A percentile compares a stretch with the other conserved stretches of the same genome.
These are phyloP conservation scores for Ricinus communis DNA, from an alignment of 345 rosid species.

Conservation along the genomic window DNA sequence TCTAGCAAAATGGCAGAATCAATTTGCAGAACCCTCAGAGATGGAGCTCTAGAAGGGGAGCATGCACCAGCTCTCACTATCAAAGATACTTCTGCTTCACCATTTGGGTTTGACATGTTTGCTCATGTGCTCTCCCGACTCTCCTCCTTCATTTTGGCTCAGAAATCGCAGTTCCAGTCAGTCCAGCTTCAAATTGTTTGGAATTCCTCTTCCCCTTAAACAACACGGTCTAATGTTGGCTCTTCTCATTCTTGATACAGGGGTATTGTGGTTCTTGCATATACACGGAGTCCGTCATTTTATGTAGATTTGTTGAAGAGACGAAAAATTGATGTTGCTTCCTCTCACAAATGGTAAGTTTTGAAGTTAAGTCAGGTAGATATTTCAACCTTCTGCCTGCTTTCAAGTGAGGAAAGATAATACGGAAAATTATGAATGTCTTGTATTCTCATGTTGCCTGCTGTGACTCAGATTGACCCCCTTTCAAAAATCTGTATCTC, in stretches of 20 bases:
- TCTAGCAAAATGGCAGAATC: constrained; percentile 59
- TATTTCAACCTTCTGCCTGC: neutral
- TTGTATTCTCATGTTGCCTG: neutral
- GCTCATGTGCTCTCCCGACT: constrained; percentile 58
- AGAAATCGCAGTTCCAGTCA: constrained; percentile 75
- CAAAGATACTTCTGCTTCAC: constrained; percentile 61
- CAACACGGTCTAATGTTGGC: neutral
- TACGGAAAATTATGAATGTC: neutral
- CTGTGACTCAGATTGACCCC: too few species aligned
- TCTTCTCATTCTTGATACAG: constrained; percentile 30
- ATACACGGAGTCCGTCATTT: constrained; percentile 65
- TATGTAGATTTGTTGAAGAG: constrained; percentile 53
- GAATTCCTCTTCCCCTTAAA: neutral
- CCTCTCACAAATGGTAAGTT: constrained; percentile 57
- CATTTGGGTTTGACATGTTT: constrained; percentile 68
- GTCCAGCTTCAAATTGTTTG: constrained; percentile 4
- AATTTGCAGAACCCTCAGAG: constrained; percentile 70
- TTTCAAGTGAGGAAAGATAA: neutral
- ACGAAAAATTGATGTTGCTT: constrained; percentile 44
- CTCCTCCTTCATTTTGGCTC: constrained; percentile 57
- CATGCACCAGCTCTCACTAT: constrained; percentile 76
- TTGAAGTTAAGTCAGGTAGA: neutral
- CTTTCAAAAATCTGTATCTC: too few species aligned
- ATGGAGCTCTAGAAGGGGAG: constrained; percentile 81
- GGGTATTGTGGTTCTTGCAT: constrained; percentile 65